These are phyloP conservation scores for Sporobolomyces phaffii DNA, from an alignment of 768 basidiomycete species.

Conservation along the genomic window DNA sequence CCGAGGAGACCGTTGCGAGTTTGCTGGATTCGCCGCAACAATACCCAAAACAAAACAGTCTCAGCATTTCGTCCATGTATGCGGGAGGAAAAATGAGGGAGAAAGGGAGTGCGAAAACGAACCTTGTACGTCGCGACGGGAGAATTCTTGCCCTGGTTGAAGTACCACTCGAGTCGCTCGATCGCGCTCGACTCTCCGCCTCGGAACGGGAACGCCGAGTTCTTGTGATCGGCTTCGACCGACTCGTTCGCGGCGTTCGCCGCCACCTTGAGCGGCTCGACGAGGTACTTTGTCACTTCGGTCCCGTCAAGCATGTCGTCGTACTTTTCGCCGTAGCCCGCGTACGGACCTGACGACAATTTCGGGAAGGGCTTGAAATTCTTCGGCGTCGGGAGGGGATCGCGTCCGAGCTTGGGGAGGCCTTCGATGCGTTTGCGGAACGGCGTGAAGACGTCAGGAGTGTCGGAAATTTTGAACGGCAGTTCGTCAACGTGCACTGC, in stretches of 20 bases:
- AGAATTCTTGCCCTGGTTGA: constrained; percentile 37
- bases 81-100: neutral
- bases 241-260: constrained; percentile 6
- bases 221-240: neutral
- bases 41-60: neutral
- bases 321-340: constrained; percentile 28
- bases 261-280: constrained; percentile 38
- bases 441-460: constrained; percentile 50
- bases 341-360: constrained; percentile 10
- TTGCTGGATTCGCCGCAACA: constrained; percentile 16
- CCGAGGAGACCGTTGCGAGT: constrained; percentile 50
- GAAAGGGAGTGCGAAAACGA: no score
- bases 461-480: constrained; percentile 43
- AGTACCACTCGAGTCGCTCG: constrained; percentile 46
- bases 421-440: constrained; percentile 50
- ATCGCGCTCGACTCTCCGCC: constrained; percentile 46
- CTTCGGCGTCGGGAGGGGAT: constrained; percentile 39
- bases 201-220: constrained; percentile 46
- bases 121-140: constrained; percentile 45
- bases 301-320: constrained; percentile 13
- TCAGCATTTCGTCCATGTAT: neutral
- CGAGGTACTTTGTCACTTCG: constrained; percentile 35
- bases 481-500: constrained; percentile 44
- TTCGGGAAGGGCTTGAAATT: constrained; percentile 45
- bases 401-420: constrained; percentile 46